phyloP scores from a whole-genome alignment of 768 basidiomycete species.

The Boletus rubescentipes region DNA sequence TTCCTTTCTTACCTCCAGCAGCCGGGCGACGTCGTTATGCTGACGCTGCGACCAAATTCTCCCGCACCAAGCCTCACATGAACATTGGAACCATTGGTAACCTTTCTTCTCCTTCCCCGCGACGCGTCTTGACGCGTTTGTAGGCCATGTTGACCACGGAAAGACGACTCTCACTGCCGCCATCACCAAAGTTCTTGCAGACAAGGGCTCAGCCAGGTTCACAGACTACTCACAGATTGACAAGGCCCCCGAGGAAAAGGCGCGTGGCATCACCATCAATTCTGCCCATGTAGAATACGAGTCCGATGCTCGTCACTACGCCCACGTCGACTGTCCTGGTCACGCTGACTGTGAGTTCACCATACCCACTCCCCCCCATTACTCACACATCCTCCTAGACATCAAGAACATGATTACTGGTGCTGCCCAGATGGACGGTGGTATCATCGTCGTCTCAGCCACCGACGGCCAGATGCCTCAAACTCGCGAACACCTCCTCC shows the following conservation, averaged over 20 bases:
- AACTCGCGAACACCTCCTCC: constrained; percentile 95
- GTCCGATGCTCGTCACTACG: constrained; percentile 86
- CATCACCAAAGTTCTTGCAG: constrained; percentile 90
- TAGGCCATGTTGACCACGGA: constrained; percentile 94
- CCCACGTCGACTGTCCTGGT: constrained; percentile 97
- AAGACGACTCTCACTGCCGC: constrained; percentile 97
- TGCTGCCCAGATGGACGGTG: constrained; percentile 97
- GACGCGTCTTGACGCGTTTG: constrained; percentile 21
- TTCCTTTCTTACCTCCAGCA: neutral
- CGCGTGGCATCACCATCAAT: constrained; percentile 99
- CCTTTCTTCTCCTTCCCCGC: neutral
- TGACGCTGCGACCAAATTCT: constrained; percentile 57
- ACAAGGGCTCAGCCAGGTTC: constrained; percentile 73
- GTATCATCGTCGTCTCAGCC: constrained; percentile 95
- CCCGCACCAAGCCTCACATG: constrained; percentile 85
- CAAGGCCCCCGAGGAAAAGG: constrained; percentile 99
- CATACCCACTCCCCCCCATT: neutral
- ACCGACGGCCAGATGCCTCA: constrained; percentile 99
- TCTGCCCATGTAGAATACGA: constrained; percentile 99
- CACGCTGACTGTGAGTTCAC: constrained; percentile 82
- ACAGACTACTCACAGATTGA: constrained; percentile 97
- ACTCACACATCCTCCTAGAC: constrained; percentile 45
- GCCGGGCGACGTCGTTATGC: constrained; percentile 62
- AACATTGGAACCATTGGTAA: constrained; percentile 92
- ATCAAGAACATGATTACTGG: constrained; percentile 99